phyloP scores from a whole-genome alignment of 2,329 filamentous ascomycete genomes.

The Sarocladium brachiariae region DNA sequence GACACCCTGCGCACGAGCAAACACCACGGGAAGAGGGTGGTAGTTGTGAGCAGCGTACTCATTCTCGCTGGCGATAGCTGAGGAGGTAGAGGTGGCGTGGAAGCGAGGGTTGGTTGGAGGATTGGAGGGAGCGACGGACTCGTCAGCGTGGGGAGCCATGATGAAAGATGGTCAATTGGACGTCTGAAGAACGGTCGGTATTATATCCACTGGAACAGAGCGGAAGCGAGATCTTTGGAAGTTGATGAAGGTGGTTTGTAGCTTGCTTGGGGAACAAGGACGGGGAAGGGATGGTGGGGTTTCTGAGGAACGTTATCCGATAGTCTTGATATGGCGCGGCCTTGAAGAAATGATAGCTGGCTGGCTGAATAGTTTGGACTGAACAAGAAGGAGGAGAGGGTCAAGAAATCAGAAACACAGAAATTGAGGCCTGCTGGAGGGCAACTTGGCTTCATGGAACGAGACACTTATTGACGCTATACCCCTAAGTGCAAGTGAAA shows the following conservation, averaged over 20 bases:
- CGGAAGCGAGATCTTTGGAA: too few relatives aligned
- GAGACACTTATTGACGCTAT: conserved; percentile 30
- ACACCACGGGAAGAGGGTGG: conserved; percentile 92
- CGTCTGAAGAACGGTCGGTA: too few relatives aligned
- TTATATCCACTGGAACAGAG: too few relatives aligned
- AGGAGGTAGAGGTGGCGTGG: conserved; percentile 72
- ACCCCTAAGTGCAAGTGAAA: conserved; percentile 53
- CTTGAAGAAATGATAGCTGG: conserved; percentile 11
- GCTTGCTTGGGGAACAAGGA: too few relatives aligned
- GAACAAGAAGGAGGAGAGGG: conserved; percentile 9
- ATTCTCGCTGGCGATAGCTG: conserved; percentile 75
- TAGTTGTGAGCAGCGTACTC: conserved; percentile 96
- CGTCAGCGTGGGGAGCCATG: conserved; percentile 56
- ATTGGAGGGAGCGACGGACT: conserved; percentile 24
- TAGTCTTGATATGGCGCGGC: neutral
- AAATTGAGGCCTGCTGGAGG: neutral
- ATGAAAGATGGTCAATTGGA: conserved; percentile 12
- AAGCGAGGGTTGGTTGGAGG: conserved; percentile 34
- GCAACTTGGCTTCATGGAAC: conserved; percentile 11
- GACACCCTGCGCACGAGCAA: conserved; percentile 75
- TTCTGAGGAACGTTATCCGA: neutral
- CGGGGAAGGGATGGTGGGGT: conserved; percentile 5
- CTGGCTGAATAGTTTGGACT: conserved; percentile 3
- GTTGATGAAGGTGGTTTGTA: too few relatives aligned
- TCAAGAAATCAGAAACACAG: conserved; percentile 10